phyloP scores from a whole-genome alignment of 345 rosid genomes.

The Anastatica hierochuntica region DNA sequence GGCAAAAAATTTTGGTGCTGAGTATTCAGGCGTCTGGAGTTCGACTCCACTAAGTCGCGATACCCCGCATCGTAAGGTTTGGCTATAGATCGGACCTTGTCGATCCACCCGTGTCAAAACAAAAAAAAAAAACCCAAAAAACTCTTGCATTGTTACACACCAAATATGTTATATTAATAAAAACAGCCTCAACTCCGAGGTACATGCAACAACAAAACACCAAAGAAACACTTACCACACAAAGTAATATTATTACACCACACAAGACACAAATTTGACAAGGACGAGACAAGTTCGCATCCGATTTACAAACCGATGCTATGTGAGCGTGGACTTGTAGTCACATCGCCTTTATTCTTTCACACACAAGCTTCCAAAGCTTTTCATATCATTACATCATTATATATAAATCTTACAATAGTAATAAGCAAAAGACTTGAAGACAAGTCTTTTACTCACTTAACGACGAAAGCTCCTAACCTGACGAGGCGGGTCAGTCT shows the following conservation, averaged over 20 bases:
- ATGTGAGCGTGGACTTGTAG: slow-evolving; percentile 22
- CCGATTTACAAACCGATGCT: background rate
- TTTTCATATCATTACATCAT: slow-evolving; percentile 7
- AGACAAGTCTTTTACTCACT: slow-evolving; percentile 14
- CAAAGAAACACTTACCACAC: slow-evolving; percentile 10
- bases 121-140: too few relatives aligned
- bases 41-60: too few relatives aligned
- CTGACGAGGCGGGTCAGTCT: slow-evolving; percentile 49
- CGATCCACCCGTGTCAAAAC: too few relatives aligned
- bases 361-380: slow-evolving; percentile 18
- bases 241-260: slow-evolving; percentile 14
- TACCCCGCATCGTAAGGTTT: too few relatives aligned
- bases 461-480: slow-evolving; percentile 88
- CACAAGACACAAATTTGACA: slow-evolving; percentile 11
- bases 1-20: too few relatives aligned
- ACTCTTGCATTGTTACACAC: background rate
- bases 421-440: slow-evolving; percentile 14
- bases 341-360: slow-evolving; percentile 22
- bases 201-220: slow-evolving; percentile 13
- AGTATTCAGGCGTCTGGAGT: too few relatives aligned
- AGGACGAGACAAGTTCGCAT: slow-evolving; percentile 18
- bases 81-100: too few relatives aligned
- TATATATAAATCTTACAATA: slow-evolving; percentile 14
- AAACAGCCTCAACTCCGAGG: slow-evolving; percentile 2
- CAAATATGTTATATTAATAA: slow-evolving; percentile 7